Evolutionary conservation across 371 early-diverging fungal species (phyloP).

Genomic region (Circinella minor): DNA sequence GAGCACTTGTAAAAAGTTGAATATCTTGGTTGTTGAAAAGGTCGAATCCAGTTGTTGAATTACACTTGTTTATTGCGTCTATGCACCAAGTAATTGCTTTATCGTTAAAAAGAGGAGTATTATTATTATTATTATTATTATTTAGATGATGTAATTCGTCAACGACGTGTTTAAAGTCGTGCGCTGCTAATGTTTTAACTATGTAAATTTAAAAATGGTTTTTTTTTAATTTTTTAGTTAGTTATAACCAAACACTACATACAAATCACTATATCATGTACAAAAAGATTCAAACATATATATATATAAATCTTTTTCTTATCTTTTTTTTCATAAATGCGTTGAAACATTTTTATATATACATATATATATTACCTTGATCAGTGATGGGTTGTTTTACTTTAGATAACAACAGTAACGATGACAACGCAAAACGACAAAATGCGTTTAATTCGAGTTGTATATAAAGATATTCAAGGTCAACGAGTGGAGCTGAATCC

Average conservation of each 20-base stretch:
- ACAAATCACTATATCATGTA: too few species aligned
- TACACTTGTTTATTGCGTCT: conserved; percentile 15
- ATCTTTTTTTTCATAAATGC: background rate
- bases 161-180: conserved; percentile 23
- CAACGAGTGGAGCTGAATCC: conserved; percentile 44
- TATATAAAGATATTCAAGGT: conserved; percentile 50
- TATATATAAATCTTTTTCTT: background rate
- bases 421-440: conserved; percentile 48
- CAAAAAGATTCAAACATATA: conserved; percentile 1
- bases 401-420: conserved; percentile 45
- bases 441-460: conserved; percentile 45
- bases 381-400: conserved; percentile 38
- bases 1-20: conserved; percentile 16
- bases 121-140: background rate
- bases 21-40: conserved; percentile 22
- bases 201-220: background rate
- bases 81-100: conserved; percentile 23
- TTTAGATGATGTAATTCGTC: conserved; percentile 5
- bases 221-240: too few species aligned
- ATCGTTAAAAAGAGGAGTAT: background rate
- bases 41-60: conserved; percentile 15
- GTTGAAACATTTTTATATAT: background rate
- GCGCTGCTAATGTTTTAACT: conserved; percentile 29
- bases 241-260: too few species aligned
- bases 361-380: conserved; percentile 46